phyloP scores from a whole-genome alignment of 2,329 filamentous ascomycete species.

The Reticulascus tulasneorum region DNA sequence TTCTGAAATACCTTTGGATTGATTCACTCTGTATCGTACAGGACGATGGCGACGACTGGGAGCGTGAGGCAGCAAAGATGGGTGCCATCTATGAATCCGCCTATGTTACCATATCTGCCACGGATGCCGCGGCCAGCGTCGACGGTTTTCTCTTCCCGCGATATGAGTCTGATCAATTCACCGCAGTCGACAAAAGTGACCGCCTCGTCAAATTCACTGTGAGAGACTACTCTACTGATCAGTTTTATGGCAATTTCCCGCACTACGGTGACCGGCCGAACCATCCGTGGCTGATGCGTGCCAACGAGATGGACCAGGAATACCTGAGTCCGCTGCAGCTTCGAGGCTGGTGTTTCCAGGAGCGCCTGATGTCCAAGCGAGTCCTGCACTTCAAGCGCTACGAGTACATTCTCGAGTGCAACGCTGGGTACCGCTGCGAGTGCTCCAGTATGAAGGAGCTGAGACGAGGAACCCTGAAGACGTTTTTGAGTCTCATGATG shows the following conservation, averaged over 20 bases:
- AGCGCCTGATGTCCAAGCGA: conserved; percentile 19
- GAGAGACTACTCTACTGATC: neutral
- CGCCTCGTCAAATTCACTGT: neutral
- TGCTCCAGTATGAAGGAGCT: conserved; percentile 15
- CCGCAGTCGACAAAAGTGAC: neutral
- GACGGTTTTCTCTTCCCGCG: conserved; percentile 17
- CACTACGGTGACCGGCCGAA: conserved; percentile 3
- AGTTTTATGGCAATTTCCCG: conserved; percentile 1
- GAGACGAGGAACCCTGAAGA: conserved; percentile 10
- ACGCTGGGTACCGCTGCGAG: conserved; percentile 19
- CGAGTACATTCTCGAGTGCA: conserved; percentile 22
- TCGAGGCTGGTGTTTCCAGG: conserved; percentile 24
- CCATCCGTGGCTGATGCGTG: conserved; percentile 3
- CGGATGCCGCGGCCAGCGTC: conserved; percentile 14
- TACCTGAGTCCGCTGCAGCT: conserved; percentile 15
- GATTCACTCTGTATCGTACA: conserved; percentile 26
- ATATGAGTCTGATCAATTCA: neutral
- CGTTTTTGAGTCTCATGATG: too few species aligned
- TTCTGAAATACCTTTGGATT: conserved; percentile 14
- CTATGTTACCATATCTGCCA: conserved; percentile 17
- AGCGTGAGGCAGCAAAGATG: conserved; percentile 23
- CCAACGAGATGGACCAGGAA: neutral
- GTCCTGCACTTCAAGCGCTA: conserved; percentile 22
- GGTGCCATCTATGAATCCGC: conserved; percentile 20
- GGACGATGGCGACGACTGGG: conserved; percentile 20